Evolutionary conservation across 2,329 filamentous ascomycete species (phyloP), one percentile per base, ranked within the genome.

Genomic region (Ophiognomonia clavigignenti-juglandacearum): DNA sequence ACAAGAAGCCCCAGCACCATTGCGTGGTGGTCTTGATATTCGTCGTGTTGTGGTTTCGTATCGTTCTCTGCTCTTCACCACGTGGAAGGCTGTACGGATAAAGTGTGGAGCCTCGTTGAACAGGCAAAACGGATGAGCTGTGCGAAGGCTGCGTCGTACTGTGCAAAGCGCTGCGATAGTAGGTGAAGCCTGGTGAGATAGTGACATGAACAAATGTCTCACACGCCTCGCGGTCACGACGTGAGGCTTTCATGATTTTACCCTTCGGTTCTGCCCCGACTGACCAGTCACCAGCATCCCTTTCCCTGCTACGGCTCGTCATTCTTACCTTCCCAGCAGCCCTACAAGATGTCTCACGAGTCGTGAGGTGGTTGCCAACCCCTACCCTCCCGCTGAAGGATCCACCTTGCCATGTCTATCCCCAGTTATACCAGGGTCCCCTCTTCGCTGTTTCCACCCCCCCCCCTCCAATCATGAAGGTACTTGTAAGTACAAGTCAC

Each of bases 1-100:
- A 72, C 63, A 16, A 80, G 64, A n/a, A 80, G 61, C 22, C 75
- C 76, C 47, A 80, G 66, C 35, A 74, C 68, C 71, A 75, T 74
- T 39, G 23, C 44, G 42, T 6, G 13, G 40, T 41, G 19, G 39
- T 43, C 31, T 39, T 27, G 32, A 26, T 43, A 14, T 14, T 43
- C n/a, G 45, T 16, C 27, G 14, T 5, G 20, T 19, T 32, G 29
- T 29, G 14, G 40, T 20, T 37, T 32, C 27, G 35, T 31, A 20
- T 20, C 24, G 35, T 24, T 11, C n/a, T 38, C 24, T n/a, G 35
- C 16, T 39, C 46, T 37, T 41, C 31, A 23, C 41, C 32, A 22
- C 36, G 47, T 46, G 35, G 13, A 32, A 14, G 22, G 14, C 13
- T 16, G 26, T n/a, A 16, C n/a, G n/a, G n/a, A n/a, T n/a, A 8